phyloP scores from a whole-genome alignment of 2,329 filamentous ascomycete species.

The Macrophomina pseudophaseolina region DNA sequence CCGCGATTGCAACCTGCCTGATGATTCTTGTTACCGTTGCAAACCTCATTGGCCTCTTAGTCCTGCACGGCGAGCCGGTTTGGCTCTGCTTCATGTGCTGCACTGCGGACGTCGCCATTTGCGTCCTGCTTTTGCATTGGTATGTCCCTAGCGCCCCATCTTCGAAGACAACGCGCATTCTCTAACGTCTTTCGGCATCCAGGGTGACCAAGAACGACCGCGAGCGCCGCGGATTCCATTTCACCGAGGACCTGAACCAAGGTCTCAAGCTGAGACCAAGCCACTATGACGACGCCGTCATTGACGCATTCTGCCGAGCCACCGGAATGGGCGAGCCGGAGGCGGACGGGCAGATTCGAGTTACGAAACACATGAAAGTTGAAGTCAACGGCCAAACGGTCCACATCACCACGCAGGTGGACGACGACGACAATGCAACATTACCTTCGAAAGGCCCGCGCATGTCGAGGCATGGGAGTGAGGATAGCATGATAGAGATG shows the following conservation, averaged over 20 bases:
- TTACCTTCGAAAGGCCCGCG: neutral
- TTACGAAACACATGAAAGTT: neutral
- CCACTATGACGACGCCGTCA: constrained; percentile 10
- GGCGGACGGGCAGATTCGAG: constrained; percentile 1
- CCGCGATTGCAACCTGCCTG: constrained; percentile 63
- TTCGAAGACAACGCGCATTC: neutral
- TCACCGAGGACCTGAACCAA: constrained; percentile 5
- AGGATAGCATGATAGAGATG: constrained; percentile 22
- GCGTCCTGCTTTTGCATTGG: constrained; percentile 67
- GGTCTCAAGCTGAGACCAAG: constrained; percentile 7
- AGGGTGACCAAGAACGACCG: constrained; percentile 23
- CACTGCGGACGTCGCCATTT: constrained; percentile 68
- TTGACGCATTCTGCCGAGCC: constrained; percentile 10
- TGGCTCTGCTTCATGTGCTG: constrained; percentile 71
- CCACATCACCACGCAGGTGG: neutral
- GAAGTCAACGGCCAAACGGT: constrained; percentile 20
- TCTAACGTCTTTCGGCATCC: neutral
- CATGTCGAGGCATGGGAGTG: constrained; percentile 8
- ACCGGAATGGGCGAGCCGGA: constrained; percentile 2
- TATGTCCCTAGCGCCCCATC: neutral
- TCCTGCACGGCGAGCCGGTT: constrained; percentile 64
- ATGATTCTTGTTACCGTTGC: constrained; percentile 64
- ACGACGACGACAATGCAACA: neutral
- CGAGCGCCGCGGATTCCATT: constrained; percentile 14
- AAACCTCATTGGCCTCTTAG: constrained; percentile 65